Evolutionary conservation across 139 green algal genomes (phyloP), one percentile per base, ranked within the genome.

Genomic region (Astrephomene gubernaculifera): DNA sequence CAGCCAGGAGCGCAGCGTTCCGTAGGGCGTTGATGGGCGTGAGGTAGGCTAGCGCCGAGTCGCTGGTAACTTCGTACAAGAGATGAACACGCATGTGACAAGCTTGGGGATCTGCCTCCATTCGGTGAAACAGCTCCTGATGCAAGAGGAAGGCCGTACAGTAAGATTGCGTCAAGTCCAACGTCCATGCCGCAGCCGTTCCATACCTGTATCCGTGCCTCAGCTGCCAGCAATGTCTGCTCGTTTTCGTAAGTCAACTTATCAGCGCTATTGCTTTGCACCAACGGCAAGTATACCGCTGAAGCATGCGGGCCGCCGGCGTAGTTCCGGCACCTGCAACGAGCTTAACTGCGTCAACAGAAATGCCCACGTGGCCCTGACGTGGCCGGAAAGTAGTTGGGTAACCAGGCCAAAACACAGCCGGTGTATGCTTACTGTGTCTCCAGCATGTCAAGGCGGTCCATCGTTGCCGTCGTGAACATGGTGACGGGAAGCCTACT

Each of bases 11-110:
- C 24, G 81, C 87, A 6, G 82, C 81, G 45, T 93, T 91, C 43
- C 90, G 85, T 52, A 93, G 74, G 0, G 68, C 79, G 53, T 93
- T 93, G 78, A 93, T 93, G 61, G 90, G 90, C 17, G 41, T 72
- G 6, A 86, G 68, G 29, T 49, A 64, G 0, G 80, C 80, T 5
- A 86, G 49, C 33, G 69, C 68, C 0, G 64, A 60, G 67, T 75
- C 69, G 33, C 19, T 38, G 1, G 69, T 67, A 29, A 90, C 85
- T 72, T 91, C 87, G 67, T 89, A 91, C 33, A 91, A 60, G 54
- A 91, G 73, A 39, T 89, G 68, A 22, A 89, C 70, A 44, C 81
- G 82, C 80, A 87, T 54, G 53, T 86, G 83, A 64, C 88, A 91
- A 44, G 82, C 76, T 12, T 35, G 1, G 2, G 27, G 39, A 2